Evolutionary conservation across 768 basidiomycete genomes (phyloP).

Genomic region (Leccinum disarticulatum): DNA sequence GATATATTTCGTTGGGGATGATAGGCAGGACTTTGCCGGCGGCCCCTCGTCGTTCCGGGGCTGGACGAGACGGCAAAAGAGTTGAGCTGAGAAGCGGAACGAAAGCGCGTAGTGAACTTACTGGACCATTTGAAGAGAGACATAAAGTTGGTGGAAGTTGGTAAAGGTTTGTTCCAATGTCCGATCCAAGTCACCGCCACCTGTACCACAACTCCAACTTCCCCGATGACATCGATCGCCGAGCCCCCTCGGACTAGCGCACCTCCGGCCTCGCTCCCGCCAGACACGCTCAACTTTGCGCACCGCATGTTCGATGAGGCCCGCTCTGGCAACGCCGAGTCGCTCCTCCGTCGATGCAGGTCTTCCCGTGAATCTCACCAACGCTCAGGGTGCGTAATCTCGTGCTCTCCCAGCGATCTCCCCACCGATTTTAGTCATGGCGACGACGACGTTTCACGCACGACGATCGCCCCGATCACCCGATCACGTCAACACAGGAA

Average conservation of each 20-base stretch:
- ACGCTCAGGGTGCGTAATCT: constrained; percentile 55
- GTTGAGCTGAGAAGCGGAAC: background rate
- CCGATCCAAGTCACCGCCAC: too few species aligned
- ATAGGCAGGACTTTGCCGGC: background rate
- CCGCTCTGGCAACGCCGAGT: constrained; percentile 51
- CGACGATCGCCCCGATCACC: background rate
- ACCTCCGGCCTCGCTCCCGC: constrained; percentile 24
- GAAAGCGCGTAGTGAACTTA: background rate
- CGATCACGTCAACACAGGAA: constrained; percentile 43
- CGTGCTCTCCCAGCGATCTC: background rate
- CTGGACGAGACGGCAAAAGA: background rate
- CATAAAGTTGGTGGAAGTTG: background rate
- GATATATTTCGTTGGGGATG: background rate
- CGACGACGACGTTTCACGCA: background rate
- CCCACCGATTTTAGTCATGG: background rate
- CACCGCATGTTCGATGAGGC: constrained; percentile 76
- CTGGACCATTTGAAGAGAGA: background rate
- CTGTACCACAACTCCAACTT: background rate
- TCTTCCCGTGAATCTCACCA: constrained; percentile 70
- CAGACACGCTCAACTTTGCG: constrained; percentile 49
- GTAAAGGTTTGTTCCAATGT: too few species aligned
- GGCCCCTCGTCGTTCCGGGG: background rate
- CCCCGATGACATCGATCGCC: background rate
- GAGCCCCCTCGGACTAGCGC: background rate
- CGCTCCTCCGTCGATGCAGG: constrained; percentile 66